Evolutionary conservation across 768 basidiomycete species (phyloP), one percentile per base, ranked within the genome.

Genomic region (Tulasnella sp.): DNA sequence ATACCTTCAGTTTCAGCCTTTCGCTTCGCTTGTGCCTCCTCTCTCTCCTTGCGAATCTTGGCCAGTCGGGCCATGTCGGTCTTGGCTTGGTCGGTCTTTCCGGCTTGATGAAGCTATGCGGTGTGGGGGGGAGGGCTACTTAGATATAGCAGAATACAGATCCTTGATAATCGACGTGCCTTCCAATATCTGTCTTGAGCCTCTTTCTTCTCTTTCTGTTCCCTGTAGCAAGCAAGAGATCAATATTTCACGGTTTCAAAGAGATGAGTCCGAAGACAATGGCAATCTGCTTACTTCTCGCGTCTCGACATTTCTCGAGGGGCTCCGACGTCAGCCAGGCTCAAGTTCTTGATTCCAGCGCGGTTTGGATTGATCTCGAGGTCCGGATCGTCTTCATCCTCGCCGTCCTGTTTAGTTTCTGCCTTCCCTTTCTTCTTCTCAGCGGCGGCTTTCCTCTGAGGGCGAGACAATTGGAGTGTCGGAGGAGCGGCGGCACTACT

Each of bases 1-100:
- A 19, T 54, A 91, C 92, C 88, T 65, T 91, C 89, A 3, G 82
- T 77, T 68, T 94, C 93, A 0, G 92, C 92, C 73, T 89, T 82
- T 57, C 92, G 76, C 77, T 85, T 88, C 1, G 87, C 87, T 49
- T 83, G 83, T 1, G 92, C 92, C 43, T 82, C 85, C 62, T 92
- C 92, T 51, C 93, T 84, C 61, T 94, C 89, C 57, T 81, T 84
- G 61, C 80, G 80, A 66, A 98, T 89, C 80, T 84, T 86, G 48
- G 81, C 80, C 15, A 98, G 80, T 34, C 93, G 80, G 19, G 85
- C 80, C 51, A 98, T 81, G 70, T 98, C 93, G 2, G 83, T 70
- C 73, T 92, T 87, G 19, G 93, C 92, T 69, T 96, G 78, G 34
- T 85, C 83, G 0, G 93, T 97, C 81, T 96, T 87, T 61, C 93